Evolutionary conservation across 78 protist species (phyloP), one percentile per base, ranked within the genome.

Genomic region (Bodo saltans): DNA sequence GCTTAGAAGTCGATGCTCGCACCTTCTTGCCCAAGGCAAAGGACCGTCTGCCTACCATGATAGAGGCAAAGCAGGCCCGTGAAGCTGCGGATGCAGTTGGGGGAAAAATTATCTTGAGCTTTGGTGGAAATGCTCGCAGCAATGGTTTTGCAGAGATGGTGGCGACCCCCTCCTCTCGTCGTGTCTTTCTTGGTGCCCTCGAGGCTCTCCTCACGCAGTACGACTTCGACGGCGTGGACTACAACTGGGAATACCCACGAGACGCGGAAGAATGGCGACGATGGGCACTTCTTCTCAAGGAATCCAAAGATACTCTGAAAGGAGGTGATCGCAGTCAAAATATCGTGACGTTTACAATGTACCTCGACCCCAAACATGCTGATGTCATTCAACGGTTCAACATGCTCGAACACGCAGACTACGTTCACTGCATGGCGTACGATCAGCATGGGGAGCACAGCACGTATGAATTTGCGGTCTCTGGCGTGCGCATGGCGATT

Each of bases 191-290:
- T 8, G 1, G 27, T 30, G 1, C 74, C 52, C 4, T 81, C 28
- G 1, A 1, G 21, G 32, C 34, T 26, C 0, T 67, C 41, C n/a
- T 1, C 85, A 26, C 4, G 40, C 38, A 4, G 21, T 8, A 83
- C 32, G 70, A 72, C 12, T 74, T 83, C 37, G 70, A 83, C 79
- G 86, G 86, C 67, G 86, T 83, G 39, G 86, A 83, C 53, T 42
- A 29, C 76, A 71, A 83, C 78, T 83, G 86, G 86, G 86, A 83
- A 40, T 69, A 71, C 71, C 86, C 75, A 8, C 42, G 26, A 25
- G 72, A 26, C 78, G 74, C 1, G 25, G 79, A 1, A 1, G 72
- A 83, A 29, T 71, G 75, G 86, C 8, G 0, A 42, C 79, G 41
- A 21, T 26, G 3, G 53, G 2, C 2, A 0, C 1, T 26, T 11